These are phyloP conservation scores for Lachancea cidri DNA, from an alignment of 805 yeast species.

Conservation along the genomic window DNA sequence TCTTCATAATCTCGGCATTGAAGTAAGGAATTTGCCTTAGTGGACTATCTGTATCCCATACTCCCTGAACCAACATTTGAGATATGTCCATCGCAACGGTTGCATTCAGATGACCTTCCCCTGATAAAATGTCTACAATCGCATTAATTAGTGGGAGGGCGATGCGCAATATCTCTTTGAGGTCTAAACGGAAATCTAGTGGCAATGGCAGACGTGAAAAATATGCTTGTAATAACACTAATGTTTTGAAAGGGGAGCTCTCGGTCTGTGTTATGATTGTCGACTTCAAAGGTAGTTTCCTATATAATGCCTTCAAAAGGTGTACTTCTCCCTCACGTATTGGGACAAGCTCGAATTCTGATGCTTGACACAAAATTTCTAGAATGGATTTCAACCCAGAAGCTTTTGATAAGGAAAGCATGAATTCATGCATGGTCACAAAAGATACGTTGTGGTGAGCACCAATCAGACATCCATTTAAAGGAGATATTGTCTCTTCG, in stretches of 20 bases:
- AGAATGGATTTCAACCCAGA: constrained; percentile 58
- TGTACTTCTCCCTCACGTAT: constrained; percentile 57
- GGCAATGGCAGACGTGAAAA: constrained; percentile 62
- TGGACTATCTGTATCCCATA: constrained; percentile 77
- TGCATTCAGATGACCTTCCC: constrained; percentile 76
- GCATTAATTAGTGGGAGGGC: constrained; percentile 55
- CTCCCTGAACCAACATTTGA: constrained; percentile 83
- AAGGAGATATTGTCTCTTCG: constrained; percentile 44
- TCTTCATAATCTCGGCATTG: constrained; percentile 39
- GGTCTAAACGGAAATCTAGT: constrained; percentile 56
- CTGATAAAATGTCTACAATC: constrained; percentile 67
- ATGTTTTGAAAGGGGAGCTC: constrained; percentile 63
- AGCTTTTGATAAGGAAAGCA: constrained; percentile 44
- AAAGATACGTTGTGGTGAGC: constrained; percentile 65
- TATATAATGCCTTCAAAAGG: constrained; percentile 46
- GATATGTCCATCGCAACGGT: constrained; percentile 78
- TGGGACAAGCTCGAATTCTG: constrained; percentile 67
- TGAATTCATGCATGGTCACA: constrained; percentile 59
- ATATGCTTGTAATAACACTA: constrained; percentile 75
- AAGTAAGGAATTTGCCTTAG: constrained; percentile 79
- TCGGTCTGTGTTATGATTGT: constrained; percentile 26
- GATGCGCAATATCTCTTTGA: constrained; percentile 44
- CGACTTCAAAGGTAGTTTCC: constrained; percentile 58
- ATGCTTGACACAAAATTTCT: constrained; percentile 59
- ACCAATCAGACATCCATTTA: constrained; percentile 69